Evolutionary conservation across 805 yeast genomes (phyloP).

Genomic region (Myxozyma nipponensis): DNA sequence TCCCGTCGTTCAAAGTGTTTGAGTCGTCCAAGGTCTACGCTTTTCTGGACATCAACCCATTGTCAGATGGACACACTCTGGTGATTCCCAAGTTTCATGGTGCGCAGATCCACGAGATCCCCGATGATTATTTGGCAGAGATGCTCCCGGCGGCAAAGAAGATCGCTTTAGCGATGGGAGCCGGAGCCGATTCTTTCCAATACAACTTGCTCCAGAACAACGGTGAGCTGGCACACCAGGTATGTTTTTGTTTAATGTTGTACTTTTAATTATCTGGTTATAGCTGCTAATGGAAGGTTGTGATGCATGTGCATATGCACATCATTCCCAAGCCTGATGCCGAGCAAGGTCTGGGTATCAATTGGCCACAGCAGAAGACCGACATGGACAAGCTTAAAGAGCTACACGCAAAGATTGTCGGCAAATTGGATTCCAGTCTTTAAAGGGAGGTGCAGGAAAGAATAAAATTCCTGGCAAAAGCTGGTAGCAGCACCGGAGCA

Average conservation of each 20-base stretch:
- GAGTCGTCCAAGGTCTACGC: slow-evolving; percentile 80
- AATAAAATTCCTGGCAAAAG: too few relatives aligned
- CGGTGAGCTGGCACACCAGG: slow-evolving; percentile 91
- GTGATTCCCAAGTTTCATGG: slow-evolving; percentile 94
- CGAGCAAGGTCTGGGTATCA: slow-evolving; percentile 74
- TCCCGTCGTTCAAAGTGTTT: slow-evolving; percentile 84
- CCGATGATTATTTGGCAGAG: slow-evolving; percentile 86
- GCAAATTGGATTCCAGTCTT: slow-evolving; percentile 35
- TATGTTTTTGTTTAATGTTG: slow-evolving; percentile 3
- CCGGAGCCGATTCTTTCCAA: slow-evolving; percentile 56
- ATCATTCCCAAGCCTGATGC: slow-evolving; percentile 81
- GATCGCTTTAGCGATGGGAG: slow-evolving; percentile 65
- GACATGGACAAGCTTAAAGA: slow-evolving; percentile 68
- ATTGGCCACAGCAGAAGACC: slow-evolving; percentile 90
- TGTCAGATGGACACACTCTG: slow-evolving; percentile 80
- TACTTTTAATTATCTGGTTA: too few relatives aligned
- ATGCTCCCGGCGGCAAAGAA: slow-evolving; percentile 84
- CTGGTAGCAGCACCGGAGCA: too few relatives aligned
- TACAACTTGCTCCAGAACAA: slow-evolving; percentile 87
- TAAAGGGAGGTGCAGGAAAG: not conserved
- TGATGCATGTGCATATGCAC: slow-evolving; percentile 95
- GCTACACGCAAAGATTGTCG: slow-evolving; percentile 57
- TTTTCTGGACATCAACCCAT: slow-evolving; percentile 91
- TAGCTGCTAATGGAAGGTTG: slow-evolving; percentile 41
- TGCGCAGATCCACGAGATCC: slow-evolving; percentile 84